A percentile compares a stretch with the other conserved stretches of the same genome.
These are phyloP conservation scores for Trichoderma sp. DNA, from an alignment of 2,329 filamentous ascomycete genomes.

Conservation along the genomic window DNA sequence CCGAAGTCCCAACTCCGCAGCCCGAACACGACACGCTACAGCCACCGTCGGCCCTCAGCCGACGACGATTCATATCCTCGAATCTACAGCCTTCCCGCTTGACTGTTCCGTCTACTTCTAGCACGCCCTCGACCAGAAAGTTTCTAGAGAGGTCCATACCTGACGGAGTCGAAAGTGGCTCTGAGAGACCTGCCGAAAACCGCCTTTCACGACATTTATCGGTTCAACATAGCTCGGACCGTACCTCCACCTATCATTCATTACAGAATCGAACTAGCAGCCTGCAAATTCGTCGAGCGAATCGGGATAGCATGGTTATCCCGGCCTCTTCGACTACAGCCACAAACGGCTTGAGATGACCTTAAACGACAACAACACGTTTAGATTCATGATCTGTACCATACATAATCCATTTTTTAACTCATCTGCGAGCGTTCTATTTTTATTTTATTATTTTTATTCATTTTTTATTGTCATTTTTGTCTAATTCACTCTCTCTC, in stretches of 20 bases:
- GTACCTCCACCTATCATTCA: constrained; percentile 25
- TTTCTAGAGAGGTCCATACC: constrained; percentile 47
- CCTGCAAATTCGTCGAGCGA: constrained; percentile 41
- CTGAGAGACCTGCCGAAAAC: constrained; percentile 28
- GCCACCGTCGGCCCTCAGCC: constrained; percentile 48
- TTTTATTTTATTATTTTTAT: constrained; percentile 28
- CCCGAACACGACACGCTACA: constrained; percentile 34
- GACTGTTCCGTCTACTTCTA: constrained; percentile 37
- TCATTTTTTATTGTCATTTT: constrained; percentile 21
- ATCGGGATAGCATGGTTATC: constrained; percentile 41
- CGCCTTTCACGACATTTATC: constrained; percentile 41
- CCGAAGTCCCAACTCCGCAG: constrained; percentile 35
- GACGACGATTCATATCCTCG: constrained; percentile 51
- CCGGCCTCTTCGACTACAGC: constrained; percentile 39
- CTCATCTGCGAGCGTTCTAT: constrained; percentile 29
- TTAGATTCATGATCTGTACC: constrained; percentile 19
- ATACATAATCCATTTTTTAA: constrained; percentile 28
- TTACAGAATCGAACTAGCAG: constrained; percentile 46
- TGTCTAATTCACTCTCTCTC: constrained; percentile 20
- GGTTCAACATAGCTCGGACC: constrained; percentile 34
- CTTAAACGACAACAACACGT: constrained; percentile 22
- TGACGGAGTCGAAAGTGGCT: constrained; percentile 43
- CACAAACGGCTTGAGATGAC: constrained; percentile 45
- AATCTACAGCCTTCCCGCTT: constrained; percentile 46
- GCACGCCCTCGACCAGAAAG: constrained; percentile 40